phyloP scores from a whole-genome alignment of 2,329 filamentous ascomycete species.

The Diaporthe destruens region DNA sequence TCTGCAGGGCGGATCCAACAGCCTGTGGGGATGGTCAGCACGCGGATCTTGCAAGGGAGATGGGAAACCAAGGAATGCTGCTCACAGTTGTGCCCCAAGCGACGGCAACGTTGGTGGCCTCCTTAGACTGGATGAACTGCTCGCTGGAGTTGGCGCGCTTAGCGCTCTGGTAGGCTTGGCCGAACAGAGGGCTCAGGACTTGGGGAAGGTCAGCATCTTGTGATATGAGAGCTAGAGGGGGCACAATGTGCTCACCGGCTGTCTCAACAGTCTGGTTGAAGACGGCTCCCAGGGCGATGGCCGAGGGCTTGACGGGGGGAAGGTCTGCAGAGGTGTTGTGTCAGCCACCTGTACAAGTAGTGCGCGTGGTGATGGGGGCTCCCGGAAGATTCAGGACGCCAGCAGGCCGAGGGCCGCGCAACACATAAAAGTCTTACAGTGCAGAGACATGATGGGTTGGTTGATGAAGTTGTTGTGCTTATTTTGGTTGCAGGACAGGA shows the following conservation, averaged over 20 bases:
- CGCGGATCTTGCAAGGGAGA: too few relatives aligned
- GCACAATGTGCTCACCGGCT: conserved; percentile 40
- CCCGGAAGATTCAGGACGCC: not conserved
- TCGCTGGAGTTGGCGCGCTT: conserved; percentile 94
- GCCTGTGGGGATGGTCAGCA: conserved; percentile 29
- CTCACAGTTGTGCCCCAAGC: conserved; percentile 74
- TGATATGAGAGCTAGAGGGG: not conserved
- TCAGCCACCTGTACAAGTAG: conserved; percentile 28
- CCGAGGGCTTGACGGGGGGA: conserved; percentile 92
- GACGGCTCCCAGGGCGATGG: conserved; percentile 93
- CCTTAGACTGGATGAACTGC: conserved; percentile 94
- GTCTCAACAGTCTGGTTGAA: conserved; percentile 78
- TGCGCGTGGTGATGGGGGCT: conserved; percentile 11
- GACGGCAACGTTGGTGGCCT: conserved; percentile 87
- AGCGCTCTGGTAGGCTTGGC: conserved; percentile 92
- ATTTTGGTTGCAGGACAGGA: not conserved
- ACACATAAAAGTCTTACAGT: conserved; percentile 60
- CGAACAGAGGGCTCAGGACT: conserved; percentile 89
- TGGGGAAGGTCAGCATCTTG: conserved; percentile 4
- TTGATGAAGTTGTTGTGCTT: conserved; percentile 30
- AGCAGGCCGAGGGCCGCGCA: not conserved
- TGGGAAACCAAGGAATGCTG: not conserved
- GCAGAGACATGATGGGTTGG: conserved; percentile 64
- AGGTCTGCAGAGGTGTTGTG: conserved; percentile 59
- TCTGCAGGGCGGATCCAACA: conserved; percentile 87